phyloP scores from a whole-genome alignment of 208 protist genomes.

The Crithidia fasciculata region DNA sequence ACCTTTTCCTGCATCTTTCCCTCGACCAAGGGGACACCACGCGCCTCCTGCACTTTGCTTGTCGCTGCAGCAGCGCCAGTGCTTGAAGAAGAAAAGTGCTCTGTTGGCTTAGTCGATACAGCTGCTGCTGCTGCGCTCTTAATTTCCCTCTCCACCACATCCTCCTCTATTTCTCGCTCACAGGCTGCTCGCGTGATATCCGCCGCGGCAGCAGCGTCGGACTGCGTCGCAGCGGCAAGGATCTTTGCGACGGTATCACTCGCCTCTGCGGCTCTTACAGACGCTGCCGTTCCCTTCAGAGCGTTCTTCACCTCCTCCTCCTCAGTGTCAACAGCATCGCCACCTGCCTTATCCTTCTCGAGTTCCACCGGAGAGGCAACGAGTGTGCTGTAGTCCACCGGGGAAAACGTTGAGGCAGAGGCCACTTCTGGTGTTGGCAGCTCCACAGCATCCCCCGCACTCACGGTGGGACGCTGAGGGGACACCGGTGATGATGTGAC shows the following conservation, averaged over 20 bases:
- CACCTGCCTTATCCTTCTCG: no score
- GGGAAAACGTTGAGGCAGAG: no score
- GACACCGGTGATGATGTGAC: conserved; percentile 11
- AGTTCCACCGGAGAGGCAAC: background rate
- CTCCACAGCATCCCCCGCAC: background rate
- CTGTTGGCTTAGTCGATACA: no score
- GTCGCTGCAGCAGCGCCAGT: no score
- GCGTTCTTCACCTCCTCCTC: background rate
- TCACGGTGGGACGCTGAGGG: conserved; percentile 18
- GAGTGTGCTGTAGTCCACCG: conserved; percentile 8
- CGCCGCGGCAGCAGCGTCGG: background rate
- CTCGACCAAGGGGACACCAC: no score
- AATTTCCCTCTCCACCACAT: no score
- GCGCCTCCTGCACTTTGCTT: background rate
- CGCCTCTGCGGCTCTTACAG: background rate
- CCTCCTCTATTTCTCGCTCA: conserved; percentile 5
- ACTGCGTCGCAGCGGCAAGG: background rate
- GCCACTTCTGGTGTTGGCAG: no score
- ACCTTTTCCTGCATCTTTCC: background rate
- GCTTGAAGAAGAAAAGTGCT: no score
- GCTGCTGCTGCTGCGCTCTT: no score
- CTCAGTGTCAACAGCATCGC: background rate
- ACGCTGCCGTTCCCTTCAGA: background rate
- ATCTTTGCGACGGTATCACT: conserved; percentile 16
- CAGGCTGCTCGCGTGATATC: conserved; percentile 15